These are phyloP conservation scores for Lentinus polychrous DNA, from an alignment of 1,284 basidiomycete species.

Conservation along the genomic window DNA sequence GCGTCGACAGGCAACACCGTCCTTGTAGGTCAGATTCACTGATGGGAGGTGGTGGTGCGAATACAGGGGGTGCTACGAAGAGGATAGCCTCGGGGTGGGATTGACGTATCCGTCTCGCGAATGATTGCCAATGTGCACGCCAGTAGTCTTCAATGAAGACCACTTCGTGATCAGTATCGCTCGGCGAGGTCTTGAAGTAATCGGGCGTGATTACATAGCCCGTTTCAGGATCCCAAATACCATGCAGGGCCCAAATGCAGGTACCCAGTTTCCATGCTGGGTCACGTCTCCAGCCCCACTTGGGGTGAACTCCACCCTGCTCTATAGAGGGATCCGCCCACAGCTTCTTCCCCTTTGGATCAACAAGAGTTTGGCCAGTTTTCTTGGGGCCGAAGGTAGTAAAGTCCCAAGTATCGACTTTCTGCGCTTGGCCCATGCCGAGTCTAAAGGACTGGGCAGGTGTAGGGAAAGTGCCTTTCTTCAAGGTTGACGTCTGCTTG, in stretches of 20 bases:
- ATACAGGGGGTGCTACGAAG: slow-evolving; percentile 92
- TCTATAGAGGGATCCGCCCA: slow-evolving; percentile 57
- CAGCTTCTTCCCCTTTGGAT: slow-evolving; percentile 73
- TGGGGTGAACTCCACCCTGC: slow-evolving; percentile 41
- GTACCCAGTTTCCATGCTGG: slow-evolving; percentile 76
- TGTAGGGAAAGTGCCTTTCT: slow-evolving; percentile 84
- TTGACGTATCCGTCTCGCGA: slow-evolving; percentile 56
- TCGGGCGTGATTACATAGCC: slow-evolving; percentile 66
- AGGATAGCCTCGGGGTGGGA: slow-evolving; percentile 83
- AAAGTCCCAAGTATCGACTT: slow-evolving; percentile 84
- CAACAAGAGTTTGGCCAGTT: slow-evolving; percentile 70
- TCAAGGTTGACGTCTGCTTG: slow-evolving; percentile 64
- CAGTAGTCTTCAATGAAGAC: slow-evolving; percentile 83
- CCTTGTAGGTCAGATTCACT: slow-evolving; percentile 57
- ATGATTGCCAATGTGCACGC: slow-evolving; percentile 70
- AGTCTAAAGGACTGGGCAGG: slow-evolving; percentile 81
- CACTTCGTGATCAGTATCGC: slow-evolving; percentile 30
- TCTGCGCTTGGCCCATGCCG: slow-evolving; percentile 83
- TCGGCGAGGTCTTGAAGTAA: slow-evolving; percentile 57
- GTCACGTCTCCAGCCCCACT: slow-evolving; percentile 81
- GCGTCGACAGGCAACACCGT: slow-evolving; percentile 75
- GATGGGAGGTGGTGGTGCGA: slow-evolving; percentile 70
- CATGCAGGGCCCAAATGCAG: slow-evolving; percentile 91
- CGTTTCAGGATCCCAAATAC: slow-evolving; percentile 81
- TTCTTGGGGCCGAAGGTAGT: slow-evolving; percentile 73